Percentiles rank a stretch among this genome's conserved stretches.
Evolutionary conservation across 805 yeast genomes (phyloP).

Genomic region (Saccharomycopsis babjevae): DNA sequence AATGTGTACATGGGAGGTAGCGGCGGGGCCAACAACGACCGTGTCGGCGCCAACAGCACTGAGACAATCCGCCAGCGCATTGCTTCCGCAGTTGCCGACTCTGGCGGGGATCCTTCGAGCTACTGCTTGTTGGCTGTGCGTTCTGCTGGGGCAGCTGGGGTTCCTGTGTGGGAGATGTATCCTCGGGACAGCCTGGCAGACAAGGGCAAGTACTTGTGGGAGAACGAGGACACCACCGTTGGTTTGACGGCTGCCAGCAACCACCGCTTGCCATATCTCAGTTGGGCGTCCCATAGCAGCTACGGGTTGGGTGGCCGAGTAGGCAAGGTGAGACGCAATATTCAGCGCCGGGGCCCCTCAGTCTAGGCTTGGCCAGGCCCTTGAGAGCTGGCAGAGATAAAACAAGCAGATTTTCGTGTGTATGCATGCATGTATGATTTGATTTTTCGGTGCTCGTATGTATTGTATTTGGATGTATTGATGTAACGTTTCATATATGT

Average conservation of each 20-base stretch:
- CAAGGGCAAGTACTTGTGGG: neutral
- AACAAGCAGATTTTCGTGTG: too few species aligned
- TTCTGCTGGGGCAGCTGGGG: slow-evolving; percentile 8
- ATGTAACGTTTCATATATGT: neutral
- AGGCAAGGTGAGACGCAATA: slow-evolving; percentile 39
- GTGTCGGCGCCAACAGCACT: too few species aligned
- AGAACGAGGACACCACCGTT: neutral
- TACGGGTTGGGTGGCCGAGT: slow-evolving; percentile 39
- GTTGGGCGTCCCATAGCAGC: slow-evolving; percentile 16
- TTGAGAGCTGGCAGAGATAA: neutral
- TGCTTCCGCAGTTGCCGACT: neutral
- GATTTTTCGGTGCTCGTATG: too few species aligned
- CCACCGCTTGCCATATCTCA: neutral
- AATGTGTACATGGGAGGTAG: slow-evolving; percentile 9
- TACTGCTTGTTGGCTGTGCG: slow-evolving; percentile 5
- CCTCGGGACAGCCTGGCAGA: slow-evolving; percentile 15
- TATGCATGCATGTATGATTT: too few species aligned
- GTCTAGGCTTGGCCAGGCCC: too few species aligned
- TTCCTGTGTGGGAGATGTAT: slow-evolving; percentile 26
- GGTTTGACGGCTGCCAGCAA: neutral
- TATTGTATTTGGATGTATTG: neutral
- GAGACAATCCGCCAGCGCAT: neutral
- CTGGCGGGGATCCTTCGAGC: neutral
- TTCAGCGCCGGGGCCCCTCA: slow-evolving; percentile 26
- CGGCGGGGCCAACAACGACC: neutral